A percentile compares a stretch with the other conserved stretches of the same genome.
Conservation (phyloP, 2,329 filamentous ascomycete genomes). For the Cercospora sp. region DNA sequence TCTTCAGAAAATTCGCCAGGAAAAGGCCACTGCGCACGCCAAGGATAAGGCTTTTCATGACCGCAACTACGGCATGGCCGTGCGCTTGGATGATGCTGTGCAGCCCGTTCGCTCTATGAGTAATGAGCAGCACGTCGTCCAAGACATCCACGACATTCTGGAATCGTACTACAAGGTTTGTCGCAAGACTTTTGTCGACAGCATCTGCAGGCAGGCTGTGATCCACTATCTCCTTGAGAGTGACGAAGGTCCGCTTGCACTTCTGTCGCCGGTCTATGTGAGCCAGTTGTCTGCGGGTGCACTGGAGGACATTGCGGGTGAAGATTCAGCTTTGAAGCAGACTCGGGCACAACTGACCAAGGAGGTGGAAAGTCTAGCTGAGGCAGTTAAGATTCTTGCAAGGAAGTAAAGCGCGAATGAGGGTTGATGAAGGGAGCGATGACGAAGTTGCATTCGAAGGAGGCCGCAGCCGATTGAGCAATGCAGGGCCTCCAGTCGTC, state of each 20-base stretch:
- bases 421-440: too few species aligned
- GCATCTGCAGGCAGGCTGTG: conserved; percentile 59
- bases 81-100: too few species aligned
- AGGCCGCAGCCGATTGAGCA: too few species aligned
- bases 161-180: conserved; percentile 57
- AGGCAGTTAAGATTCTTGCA: too few species aligned
- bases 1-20: conserved; percentile 33
- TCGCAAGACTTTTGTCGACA: conserved; percentile 63
- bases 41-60: not conserved
- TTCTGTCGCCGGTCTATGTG: conserved; percentile 56
- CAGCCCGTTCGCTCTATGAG: conserved; percentile 32
- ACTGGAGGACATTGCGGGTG: too few species aligned
- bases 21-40: not conserved
- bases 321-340: too few species aligned
- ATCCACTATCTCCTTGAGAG: conserved; percentile 56
- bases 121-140: not conserved
- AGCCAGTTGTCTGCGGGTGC: conserved; percentile 48
- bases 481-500: too few species aligned
- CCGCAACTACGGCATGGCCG: too few species aligned
- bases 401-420: too few species aligned
- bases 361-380: too few species aligned
- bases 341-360: too few species aligned
- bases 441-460: too few species aligned
- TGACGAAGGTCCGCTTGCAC: conserved; percentile 55
- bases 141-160: conserved; percentile 59